phyloP scores from a whole-genome alignment of 768 basidiomycete genomes.

The Trametes sanguinea region DNA sequence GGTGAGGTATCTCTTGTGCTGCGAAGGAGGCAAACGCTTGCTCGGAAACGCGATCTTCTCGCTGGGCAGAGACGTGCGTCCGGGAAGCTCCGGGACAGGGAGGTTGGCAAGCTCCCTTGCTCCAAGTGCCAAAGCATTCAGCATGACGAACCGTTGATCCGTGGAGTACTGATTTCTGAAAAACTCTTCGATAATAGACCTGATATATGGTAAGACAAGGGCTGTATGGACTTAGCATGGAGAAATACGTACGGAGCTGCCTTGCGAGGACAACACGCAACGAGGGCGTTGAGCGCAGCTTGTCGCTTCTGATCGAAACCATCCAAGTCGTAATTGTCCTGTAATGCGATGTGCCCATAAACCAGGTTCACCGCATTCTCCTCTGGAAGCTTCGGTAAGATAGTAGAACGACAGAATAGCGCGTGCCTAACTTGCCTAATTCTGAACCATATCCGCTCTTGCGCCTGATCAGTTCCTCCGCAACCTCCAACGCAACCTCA shows the following conservation, averaged over 20 bases:
- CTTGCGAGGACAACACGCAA: constrained; percentile 74
- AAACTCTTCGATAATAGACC: constrained; percentile 86
- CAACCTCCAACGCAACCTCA: constrained; percentile 78
- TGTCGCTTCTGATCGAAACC: constrained; percentile 78
- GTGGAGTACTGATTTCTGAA: constrained; percentile 93
- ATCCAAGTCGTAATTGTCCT: constrained; percentile 84
- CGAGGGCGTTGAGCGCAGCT: constrained; percentile 74
- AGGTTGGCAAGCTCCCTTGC: constrained; percentile 76
- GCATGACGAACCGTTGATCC: constrained; percentile 79
- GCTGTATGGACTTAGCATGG: neutral
- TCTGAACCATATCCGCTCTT: constrained; percentile 88
- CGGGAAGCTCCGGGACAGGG: constrained; percentile 29
- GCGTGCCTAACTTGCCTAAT: constrained; percentile 57
- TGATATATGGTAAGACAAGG: constrained; percentile 33
- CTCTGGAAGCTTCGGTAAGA: constrained; percentile 44
- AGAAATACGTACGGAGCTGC: constrained; percentile 63
- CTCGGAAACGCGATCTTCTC: constrained; percentile 68
- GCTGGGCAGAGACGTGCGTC: constrained; percentile 20
- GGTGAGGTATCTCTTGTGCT: constrained; percentile 70
- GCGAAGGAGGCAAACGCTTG: constrained; percentile 68
- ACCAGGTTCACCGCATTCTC: constrained; percentile 89
- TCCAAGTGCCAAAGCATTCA: constrained; percentile 85
- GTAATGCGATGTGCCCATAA: constrained; percentile 69
- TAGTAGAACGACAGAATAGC: too few relatives aligned
- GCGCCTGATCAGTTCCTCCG: constrained; percentile 80